Evolutionary conservation across 2,329 filamentous ascomycete genomes (phyloP), one percentile per base, ranked within the genome.

Genomic region (Chaetomiaceae sp.): DNA sequence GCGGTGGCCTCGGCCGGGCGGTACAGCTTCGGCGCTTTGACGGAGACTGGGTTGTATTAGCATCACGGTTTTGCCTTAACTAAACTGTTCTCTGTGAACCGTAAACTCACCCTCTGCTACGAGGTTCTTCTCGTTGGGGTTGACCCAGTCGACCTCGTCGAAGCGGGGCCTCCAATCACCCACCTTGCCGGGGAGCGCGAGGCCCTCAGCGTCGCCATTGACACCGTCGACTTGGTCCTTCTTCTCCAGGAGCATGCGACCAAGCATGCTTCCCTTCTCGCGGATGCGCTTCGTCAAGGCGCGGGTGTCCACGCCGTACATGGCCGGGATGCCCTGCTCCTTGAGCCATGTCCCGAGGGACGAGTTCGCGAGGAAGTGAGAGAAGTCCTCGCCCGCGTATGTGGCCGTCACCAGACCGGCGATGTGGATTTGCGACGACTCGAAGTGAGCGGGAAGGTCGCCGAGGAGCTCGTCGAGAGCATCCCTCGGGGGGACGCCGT

Each of bases 281-380:
- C 94, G 83, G 63, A 99, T 96, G 67, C 86, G 87, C 80, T 97
- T 96, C 47, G 94, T 99, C 69, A 99, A 75, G 51, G 89, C 86
- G 68, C 94, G 81, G 40, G 94, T 99, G 74, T 99, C 94, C 56
- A 99, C 86, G 54, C 90, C 94, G 67, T 94, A 94, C 71, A 99
- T 90, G 65, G 91, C 94, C 36, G 94, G 94, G 51, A 99, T 80
- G 55, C 85, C 89, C 72, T 97, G 89, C 73, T 97, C 90, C 76
- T 96, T 96, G 65, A 99, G 80, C 94, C 94, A 99, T 69, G 87
- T 80, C 56, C 92, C 92, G 47, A 99, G 78, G 3, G 92, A 97
- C 41, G 91, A 96, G 60, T 82, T 79, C 41, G 94, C 94, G 54
- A 99, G 80, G 75, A 90, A 90, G 74, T 99, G 94, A 14, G 92